Evolutionary conservation across 192 early-diverging fungal species (phyloP).

Genomic region (Backusella parvicylindrica): DNA sequence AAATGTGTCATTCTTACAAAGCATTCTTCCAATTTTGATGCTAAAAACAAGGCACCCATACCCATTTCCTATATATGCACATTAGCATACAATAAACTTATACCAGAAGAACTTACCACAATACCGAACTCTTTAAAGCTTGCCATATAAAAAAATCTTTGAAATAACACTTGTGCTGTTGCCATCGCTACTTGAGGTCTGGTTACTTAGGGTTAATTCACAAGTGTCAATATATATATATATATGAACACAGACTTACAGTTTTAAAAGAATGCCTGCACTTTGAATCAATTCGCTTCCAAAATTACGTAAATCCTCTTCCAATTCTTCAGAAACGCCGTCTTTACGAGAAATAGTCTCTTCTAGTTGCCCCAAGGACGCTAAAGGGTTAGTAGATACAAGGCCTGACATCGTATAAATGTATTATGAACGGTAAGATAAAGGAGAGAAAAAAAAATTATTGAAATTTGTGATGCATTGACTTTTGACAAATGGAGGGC

Average conservation of each 20-base stretch:
- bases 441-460: too few relatives aligned
- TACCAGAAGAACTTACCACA: slow-evolving; percentile 40
- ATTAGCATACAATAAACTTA: too few relatives aligned
- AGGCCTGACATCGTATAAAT: slow-evolving; percentile 32
- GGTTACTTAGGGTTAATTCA: background rate
- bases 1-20: slow-evolving; percentile 77
- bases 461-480: too few relatives aligned
- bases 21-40: slow-evolving; percentile 81
- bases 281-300: slow-evolving; percentile 84
- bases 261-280: slow-evolving; percentile 71
- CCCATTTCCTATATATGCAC: slow-evolving; percentile 59
- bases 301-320: slow-evolving; percentile 68
- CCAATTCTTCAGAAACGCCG: slow-evolving; percentile 60
- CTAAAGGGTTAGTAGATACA: slow-evolving; percentile 75
- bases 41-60: slow-evolving; percentile 71
- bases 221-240: background rate
- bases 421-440: too few relatives aligned
- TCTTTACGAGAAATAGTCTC: slow-evolving; percentile 60
- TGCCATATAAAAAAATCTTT: slow-evolving; percentile 86
- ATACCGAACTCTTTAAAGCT: slow-evolving; percentile 71
- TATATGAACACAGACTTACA: slow-evolving; percentile 47
- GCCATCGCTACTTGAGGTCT: slow-evolving; percentile 94
- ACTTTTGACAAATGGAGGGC: too few relatives aligned
- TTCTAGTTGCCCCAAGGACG: slow-evolving; percentile 68
- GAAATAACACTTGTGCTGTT: slow-evolving; percentile 92